Evolutionary conservation across 2,329 filamentous ascomycete species (phyloP).

Genomic region (Phialophora verrucosa): DNA sequence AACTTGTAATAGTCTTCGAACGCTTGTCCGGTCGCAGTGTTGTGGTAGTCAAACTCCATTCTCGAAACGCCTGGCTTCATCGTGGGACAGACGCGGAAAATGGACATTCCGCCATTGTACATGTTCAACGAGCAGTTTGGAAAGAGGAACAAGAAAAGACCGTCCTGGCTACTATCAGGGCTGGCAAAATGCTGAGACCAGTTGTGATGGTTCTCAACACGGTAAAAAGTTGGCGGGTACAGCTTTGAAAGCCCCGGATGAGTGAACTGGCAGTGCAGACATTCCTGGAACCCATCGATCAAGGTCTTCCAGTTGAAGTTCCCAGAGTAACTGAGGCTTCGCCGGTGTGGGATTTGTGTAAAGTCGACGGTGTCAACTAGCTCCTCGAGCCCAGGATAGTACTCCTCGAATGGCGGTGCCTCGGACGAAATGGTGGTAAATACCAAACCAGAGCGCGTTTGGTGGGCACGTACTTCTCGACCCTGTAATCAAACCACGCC

Average conservation of each 20-base stretch:
- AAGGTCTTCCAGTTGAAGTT: constrained; percentile 67
- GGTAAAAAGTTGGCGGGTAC: constrained; percentile 63
- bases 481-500: constrained; percentile 34
- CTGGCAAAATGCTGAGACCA: constrained; percentile 63
- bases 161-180: constrained; percentile 59
- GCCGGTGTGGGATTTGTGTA: constrained; percentile 58
- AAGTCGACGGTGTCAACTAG: constrained; percentile 59
- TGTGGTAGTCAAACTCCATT: constrained; percentile 67
- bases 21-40: constrained; percentile 49
- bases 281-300: constrained; percentile 65
- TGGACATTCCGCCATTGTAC: constrained; percentile 64
- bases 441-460: constrained; percentile 60
- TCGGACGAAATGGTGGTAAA: constrained; percentile 59
- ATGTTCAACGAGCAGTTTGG: constrained; percentile 63
- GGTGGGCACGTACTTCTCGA: constrained; percentile 45
- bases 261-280: constrained; percentile 64
- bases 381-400: constrained; percentile 55
- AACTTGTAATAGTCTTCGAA: constrained; percentile 64
- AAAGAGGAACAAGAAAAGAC: constrained; percentile 64
- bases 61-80: constrained; percentile 56
- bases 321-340: constrained; percentile 60
- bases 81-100: constrained; percentile 61
- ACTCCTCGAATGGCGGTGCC: constrained; percentile 59
- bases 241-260: constrained; percentile 61
- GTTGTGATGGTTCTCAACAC: constrained; percentile 60